Conservation (phyloP, 352 stramenopile species). For the Phytophthora fragariaefolia region DNA sequence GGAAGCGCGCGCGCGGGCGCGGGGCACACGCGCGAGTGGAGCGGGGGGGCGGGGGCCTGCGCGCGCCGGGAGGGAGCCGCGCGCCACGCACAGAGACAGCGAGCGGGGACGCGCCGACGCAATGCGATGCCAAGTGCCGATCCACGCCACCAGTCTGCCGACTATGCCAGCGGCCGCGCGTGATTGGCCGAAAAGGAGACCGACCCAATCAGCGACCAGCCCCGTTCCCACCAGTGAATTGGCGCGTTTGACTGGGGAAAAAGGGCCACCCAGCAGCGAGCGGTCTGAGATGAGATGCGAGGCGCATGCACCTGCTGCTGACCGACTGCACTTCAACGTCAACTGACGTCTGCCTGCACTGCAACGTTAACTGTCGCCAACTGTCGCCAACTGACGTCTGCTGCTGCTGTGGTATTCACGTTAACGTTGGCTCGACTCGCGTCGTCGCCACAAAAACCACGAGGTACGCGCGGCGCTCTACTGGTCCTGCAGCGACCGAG, state of each 20-base stretch:
- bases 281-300: not conserved
- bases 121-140: constrained; percentile 35
- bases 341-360: too few species aligned
- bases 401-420: too few species aligned
- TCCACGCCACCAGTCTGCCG: constrained; percentile 35
- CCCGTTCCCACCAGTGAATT: constrained; percentile 5
- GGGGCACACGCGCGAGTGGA: not conserved
- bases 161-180: constrained; percentile 9
- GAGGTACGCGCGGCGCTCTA: too few species aligned
- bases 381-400: too few species aligned
- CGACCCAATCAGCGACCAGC: not conserved
- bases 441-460: too few species aligned
- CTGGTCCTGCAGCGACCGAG: constrained; percentile 78
- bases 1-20: constrained; percentile 1
- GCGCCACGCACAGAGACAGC: constrained; percentile 4
- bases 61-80: constrained; percentile 6
- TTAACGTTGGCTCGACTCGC: too few species aligned
- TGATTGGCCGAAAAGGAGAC: constrained; percentile 29
- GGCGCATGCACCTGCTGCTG: too few species aligned
- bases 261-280: not conserved
- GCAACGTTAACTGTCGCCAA: too few species aligned
- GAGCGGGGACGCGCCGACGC: not conserved
- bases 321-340: too few species aligned
- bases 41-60: not conserved
- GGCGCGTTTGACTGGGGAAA: not conserved